These are phyloP conservation scores for Cyphellophora attinorum DNA, from an alignment of 2,329 filamentous ascomycete genomes.

Conservation along the genomic window DNA sequence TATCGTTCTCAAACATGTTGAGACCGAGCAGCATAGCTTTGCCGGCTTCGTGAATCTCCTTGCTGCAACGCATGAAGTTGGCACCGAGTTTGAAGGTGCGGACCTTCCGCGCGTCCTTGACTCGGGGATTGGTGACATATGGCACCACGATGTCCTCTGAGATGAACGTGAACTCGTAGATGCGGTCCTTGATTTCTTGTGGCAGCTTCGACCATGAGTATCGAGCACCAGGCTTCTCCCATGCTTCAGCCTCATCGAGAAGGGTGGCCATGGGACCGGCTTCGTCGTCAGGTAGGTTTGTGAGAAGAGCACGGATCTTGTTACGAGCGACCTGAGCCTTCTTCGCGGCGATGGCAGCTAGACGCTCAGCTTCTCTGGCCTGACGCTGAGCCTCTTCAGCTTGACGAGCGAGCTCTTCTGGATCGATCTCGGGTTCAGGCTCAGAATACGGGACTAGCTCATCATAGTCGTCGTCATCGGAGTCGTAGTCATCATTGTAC, in stretches of 20 bases:
- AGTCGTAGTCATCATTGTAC: constrained; percentile 1
- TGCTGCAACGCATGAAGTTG: neutral
- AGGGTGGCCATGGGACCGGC: neutral
- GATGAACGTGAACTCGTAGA: neutral
- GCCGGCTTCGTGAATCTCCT: neutral
- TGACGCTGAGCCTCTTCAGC: neutral
- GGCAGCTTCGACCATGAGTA: neutral
- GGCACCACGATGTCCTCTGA: neutral
- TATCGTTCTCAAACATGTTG: neutral
- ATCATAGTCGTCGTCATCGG: neutral
- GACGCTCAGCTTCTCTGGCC: neutral
- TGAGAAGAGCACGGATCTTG: neutral
- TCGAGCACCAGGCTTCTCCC: neutral
- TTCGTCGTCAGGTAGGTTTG: neutral
- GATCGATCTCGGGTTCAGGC: no score
- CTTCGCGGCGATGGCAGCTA: neutral
- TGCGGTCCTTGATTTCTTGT: neutral
- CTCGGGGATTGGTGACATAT: neutral
- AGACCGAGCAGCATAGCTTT: neutral
- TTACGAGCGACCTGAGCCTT: neutral
- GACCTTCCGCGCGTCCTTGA: neutral
- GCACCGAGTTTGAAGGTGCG: neutral
- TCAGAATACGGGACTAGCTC: no score
- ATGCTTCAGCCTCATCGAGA: neutral
- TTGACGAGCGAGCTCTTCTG: constrained; percentile 1